These are phyloP conservation scores for Elasticomyces elasticus DNA, from an alignment of 495 filamentous ascomycete species.

Conservation along the genomic window DNA sequence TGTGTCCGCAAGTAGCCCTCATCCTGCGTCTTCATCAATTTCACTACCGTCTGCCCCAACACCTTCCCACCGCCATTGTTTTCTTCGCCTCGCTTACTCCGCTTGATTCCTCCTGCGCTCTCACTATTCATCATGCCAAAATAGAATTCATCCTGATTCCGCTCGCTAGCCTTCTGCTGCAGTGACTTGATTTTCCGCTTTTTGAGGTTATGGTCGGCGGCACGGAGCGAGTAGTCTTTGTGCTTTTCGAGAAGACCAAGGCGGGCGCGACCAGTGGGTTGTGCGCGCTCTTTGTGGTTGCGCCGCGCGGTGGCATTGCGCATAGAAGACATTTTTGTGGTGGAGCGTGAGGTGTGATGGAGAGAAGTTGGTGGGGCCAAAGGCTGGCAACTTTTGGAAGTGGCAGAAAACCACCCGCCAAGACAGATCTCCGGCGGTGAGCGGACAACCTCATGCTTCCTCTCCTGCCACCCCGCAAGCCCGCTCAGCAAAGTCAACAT, in stretches of 20 bases:
- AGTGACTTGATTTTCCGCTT: constrained; percentile 69
- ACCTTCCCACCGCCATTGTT: constrained; percentile 6
- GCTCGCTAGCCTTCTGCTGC: constrained; percentile 67
- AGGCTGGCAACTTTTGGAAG: not conserved
- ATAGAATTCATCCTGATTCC: constrained; percentile 95
- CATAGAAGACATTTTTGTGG: constrained; percentile 60
- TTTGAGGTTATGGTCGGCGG: constrained; percentile 79
- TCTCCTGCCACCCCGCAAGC: too few relatives aligned
- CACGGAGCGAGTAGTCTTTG: constrained; percentile 90
- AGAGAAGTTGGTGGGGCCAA: not conserved
- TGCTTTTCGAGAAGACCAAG: constrained; percentile 83
- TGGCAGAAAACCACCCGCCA: not conserved
- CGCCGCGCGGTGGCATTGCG: constrained; percentile 69
- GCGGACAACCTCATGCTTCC: not conserved
- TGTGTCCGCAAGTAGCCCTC: constrained; percentile 71
- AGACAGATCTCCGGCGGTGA: not conserved
- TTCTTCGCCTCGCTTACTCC: constrained; percentile 37
- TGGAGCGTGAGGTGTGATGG: not conserved
- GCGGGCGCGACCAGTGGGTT: constrained; percentile 69
- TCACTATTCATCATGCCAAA: constrained; percentile 72
- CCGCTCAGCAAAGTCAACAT: too few relatives aligned
- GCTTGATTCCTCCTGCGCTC: constrained; percentile 53
- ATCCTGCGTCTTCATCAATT: constrained; percentile 93
- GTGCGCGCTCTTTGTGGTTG: constrained; percentile 78
- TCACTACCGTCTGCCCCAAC: constrained; percentile 59